Evolutionary conservation across 306 rosid genomes (phyloP).

Genomic region (Trifolium pratense): DNA sequence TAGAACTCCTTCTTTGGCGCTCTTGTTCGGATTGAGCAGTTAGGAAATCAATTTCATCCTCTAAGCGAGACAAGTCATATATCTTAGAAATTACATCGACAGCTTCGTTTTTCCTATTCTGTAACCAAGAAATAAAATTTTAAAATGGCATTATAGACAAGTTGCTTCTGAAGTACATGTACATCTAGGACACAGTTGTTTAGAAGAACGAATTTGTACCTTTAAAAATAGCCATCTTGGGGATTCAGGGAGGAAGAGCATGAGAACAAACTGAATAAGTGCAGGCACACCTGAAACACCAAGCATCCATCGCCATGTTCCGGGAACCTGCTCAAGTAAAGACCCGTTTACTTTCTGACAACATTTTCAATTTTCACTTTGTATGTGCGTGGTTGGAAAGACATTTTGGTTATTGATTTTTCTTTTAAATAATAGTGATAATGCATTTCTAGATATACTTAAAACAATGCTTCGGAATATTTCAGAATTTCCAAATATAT

Average conservation of each 20-base stretch:
- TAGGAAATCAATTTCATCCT: slow-evolving; percentile 80
- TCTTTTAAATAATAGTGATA: neutral
- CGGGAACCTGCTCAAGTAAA: slow-evolving; percentile 67
- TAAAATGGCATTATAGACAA: slow-evolving; percentile 4
- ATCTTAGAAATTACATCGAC: slow-evolving; percentile 74
- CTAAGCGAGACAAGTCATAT: slow-evolving; percentile 68
- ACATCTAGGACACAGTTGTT: neutral
- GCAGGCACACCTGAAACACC: slow-evolving; percentile 91
- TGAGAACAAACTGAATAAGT: slow-evolving; percentile 68
- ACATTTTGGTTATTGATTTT: slow-evolving; percentile 1
- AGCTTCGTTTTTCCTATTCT: slow-evolving; percentile 71
- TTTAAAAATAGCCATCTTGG: slow-evolving; percentile 91
- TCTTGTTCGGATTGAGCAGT: slow-evolving; percentile 77
- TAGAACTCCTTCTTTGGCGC: slow-evolving; percentile 54
- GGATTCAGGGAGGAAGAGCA: slow-evolving; percentile 91
- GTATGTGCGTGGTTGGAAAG: neutral
- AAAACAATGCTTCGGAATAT: neutral
- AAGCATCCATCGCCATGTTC: slow-evolving; percentile 99
- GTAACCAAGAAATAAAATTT: slow-evolving; percentile 36
- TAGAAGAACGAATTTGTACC: slow-evolving; percentile 41
- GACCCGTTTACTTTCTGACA: neutral
- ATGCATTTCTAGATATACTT: neutral
- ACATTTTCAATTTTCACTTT: neutral
- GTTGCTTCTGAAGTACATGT: slow-evolving; percentile 21
- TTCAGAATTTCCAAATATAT: neutral